A percentile compares a stretch with the other conserved stretches of the same genome.
phyloP scores from a whole-genome alignment of 2,329 filamentous ascomycete species.

The Trichoderma endophyticum region DNA sequence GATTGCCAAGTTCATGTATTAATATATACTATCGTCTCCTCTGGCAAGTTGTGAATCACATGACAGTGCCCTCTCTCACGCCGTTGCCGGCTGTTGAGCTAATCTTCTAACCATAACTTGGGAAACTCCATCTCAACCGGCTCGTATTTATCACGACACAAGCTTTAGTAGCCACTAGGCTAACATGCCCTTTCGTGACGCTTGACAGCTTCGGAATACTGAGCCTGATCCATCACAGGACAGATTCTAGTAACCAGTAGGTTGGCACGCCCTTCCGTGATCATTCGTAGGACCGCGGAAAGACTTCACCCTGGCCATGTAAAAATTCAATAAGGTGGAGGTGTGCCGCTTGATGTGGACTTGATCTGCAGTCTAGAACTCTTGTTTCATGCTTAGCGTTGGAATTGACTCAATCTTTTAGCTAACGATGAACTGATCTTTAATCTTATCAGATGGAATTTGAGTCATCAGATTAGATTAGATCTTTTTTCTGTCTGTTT shows the following conservation, averaged over 20 bases:
- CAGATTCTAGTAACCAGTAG: neutral
- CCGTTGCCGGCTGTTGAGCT: neutral
- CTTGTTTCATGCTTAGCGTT: neutral
- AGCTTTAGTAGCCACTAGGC: neutral
- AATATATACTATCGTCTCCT: neutral
- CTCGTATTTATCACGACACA: neutral
- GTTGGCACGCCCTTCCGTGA: neutral
- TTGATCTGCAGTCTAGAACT: constrained; percentile 3
- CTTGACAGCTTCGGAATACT: neutral
- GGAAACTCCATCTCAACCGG: neutral
- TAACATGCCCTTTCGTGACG: neutral
- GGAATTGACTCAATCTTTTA: neutral
- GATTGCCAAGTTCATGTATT: neutral
- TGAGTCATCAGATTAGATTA: constrained; percentile 15
- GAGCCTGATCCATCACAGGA: neutral
- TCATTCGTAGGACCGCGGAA: neutral
- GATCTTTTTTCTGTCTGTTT: neutral
- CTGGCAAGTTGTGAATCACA: neutral
- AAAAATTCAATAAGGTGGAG: neutral
- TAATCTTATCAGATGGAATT: constrained; percentile 11
- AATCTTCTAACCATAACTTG: neutral
- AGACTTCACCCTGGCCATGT: neutral
- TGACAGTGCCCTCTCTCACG: neutral
- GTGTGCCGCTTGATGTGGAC: neutral
- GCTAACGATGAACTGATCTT: constrained; percentile 7